Percentiles rank a stretch among this genome's conserved stretches.
Conservation (phyloP, 257 asterid species). For the Solanum pennellii region DNA sequence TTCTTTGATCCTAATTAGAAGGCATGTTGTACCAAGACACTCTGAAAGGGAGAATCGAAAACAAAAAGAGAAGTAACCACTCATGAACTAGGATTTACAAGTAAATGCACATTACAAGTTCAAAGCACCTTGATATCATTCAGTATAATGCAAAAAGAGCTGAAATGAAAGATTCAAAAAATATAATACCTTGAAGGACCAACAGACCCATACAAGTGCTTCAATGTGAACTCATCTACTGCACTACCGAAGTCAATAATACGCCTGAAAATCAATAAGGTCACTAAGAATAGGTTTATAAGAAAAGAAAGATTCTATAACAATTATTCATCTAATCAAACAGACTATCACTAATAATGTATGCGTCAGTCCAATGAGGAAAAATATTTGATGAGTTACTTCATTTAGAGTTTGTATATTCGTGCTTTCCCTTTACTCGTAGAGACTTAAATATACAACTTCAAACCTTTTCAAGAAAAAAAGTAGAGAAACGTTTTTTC, state of each 20-base stretch:
- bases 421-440: background rate
- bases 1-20: background rate
- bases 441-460: background rate
- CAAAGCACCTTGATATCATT: background rate
- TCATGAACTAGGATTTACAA: background rate
- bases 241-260: constrained; percentile 97
- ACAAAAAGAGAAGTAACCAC: background rate
- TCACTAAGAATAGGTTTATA: background rate
- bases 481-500: background rate
- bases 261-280: constrained; percentile 47
- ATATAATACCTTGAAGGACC: constrained; percentile 91
- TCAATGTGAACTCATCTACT: constrained; percentile 79
- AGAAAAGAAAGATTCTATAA: background rate
- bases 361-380: background rate
- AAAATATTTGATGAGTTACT: background rate
- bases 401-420: background rate
- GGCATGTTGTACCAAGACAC: background rate
- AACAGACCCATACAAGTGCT: constrained; percentile 70
- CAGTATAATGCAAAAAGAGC: background rate
- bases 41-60: background rate
- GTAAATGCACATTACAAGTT: background rate
- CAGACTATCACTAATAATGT: background rate
- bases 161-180: constrained; percentile 2
- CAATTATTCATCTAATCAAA: background rate
- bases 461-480: background rate